Base-by-base conservation (phyloP, 805 yeast species). In the Nematodospora valgi region DNA sequence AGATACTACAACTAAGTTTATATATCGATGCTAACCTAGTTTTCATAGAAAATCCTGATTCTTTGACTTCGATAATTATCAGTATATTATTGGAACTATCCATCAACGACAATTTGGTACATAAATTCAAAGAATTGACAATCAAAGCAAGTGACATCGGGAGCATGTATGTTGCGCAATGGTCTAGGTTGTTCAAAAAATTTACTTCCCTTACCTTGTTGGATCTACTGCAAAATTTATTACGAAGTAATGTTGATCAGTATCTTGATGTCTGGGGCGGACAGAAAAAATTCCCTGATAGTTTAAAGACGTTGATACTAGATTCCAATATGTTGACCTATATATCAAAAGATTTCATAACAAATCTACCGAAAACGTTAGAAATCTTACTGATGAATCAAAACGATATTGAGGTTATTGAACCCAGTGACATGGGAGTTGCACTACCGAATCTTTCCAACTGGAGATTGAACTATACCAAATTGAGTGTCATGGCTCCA, bases 61-160 rank as follows among this genome's bases (percentile, higher is more conserved):
- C 62, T 19, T 35, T 61, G 14, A 47, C 58, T 35, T 51, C 59
- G 12, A 46, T 54, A 26, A 44, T 64, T 3, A 54, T 55, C n/a
- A 45, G 47, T 15, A 35, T 58, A 15, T 40, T 52, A 15, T 41
- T 49, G 10, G 32, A 39, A 26, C 40, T 55, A 16, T 35, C 38
- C 21, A 39, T 35, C 6, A 45, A 43, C 7, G 33, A 37, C 13
- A 23, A 34, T 5, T 37, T 57, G 6, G 34, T 50, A 11, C 38
- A 41, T 10, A 53, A 58, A 35, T 27, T 62, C 26, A 30, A 31
- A 3, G 13, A 33, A 6, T 15, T 65, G 4, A 46, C 60, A 11
- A 51, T 65, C 13, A 39, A 43, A 13, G 48, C 54, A n/a, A 59
- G 66, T 10, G 64, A 63, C 25, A 54, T 65, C 2, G 70, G 71